Percentiles rank a stretch among this genome's conserved stretches.
These are phyloP conservation scores for Aspergillus conjunctus DNA, from an alignment of 495 filamentous ascomycete genomes.

Conservation along the genomic window DNA sequence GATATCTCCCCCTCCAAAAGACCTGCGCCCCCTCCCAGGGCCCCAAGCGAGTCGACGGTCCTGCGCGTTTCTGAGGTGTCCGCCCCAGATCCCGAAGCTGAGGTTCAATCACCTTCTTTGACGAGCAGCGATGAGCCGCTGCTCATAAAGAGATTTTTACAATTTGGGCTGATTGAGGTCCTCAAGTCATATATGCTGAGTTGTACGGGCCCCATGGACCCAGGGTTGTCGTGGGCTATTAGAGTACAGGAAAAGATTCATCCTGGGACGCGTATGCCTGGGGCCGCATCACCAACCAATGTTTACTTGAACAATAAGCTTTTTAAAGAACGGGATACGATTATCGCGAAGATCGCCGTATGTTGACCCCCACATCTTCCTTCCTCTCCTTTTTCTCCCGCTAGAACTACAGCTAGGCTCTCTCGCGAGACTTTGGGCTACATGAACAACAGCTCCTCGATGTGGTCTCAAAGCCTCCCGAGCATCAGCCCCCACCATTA, in stretches of 20 bases:
- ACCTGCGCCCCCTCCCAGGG: constrained; percentile 72
- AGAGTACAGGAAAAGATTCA: constrained; percentile 72
- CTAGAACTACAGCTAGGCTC: constrained; percentile 49
- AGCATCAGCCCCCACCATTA: constrained; percentile 41
- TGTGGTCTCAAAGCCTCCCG: constrained; percentile 38
- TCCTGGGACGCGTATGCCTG: constrained; percentile 46
- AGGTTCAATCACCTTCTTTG: constrained; percentile 54
- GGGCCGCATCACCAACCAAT: constrained; percentile 59
- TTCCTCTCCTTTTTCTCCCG: constrained; percentile 13
- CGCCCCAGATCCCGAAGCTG: constrained; percentile 82
- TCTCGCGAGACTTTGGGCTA: constrained; percentile 70
- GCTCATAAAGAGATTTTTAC: constrained; percentile 70
- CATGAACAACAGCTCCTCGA: constrained; percentile 53
- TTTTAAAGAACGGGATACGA: constrained; percentile 64
- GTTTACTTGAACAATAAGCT: constrained; percentile 63
- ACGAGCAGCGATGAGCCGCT: constrained; percentile 55
- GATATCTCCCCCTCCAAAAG: constrained; percentile 71
- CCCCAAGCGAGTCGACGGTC: constrained; percentile 54
- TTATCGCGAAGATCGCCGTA: constrained; percentile 78
- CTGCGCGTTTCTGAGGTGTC: constrained; percentile 46
- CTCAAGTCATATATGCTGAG: constrained; percentile 75
- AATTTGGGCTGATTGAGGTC: constrained; percentile 84
- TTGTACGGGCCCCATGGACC: constrained; percentile 57
- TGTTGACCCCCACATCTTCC: constrained; percentile 29
- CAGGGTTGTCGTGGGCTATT: constrained; percentile 73